Base-by-base conservation (phyloP, 352 stramenopile species). In the Globisporangium lucens region DNA sequence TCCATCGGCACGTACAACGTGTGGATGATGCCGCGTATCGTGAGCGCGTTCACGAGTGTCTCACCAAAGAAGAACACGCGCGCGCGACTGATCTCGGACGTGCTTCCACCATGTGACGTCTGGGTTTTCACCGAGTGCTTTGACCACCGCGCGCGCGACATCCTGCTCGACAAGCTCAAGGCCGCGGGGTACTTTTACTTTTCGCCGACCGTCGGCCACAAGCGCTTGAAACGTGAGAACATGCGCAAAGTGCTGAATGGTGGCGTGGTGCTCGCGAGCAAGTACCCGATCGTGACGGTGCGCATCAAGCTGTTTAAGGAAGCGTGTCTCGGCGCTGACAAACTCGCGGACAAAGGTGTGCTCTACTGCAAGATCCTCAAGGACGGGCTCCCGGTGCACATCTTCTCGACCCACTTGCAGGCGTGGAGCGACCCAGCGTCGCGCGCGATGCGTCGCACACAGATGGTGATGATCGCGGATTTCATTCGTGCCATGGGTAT, bases 51-150 rank as follows among this genome's bases (percentile, higher is more conserved):
- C 65, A 89, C 82, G 49, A 84, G 68, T 56, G 76, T 85, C 35
- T 91, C 80, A 0, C 82, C 83, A 2, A 83, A 85, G 69, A 93
- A 93, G 68, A 93, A 91, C 69, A 93, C 83, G 24, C 80, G 85
- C 38, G 83, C 85, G 59, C 76, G 82, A 35, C 72, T 91, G 30
- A 93, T 93, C 36, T 77, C 82, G 3, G 83, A 91, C 22, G 52
- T 89, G 33, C 67, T 93, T 41, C 85, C 83, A 57, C 70, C 76
- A 0, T 91, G 83, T 71, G 82, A 93, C 43, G 68, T 91, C 13
- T 91, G 82, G 82, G 74, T 91, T 9, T 87, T 93, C 66, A 91
- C 82, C 17, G 83, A 93, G 71, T 91, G 82, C 73, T 93, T 93
- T 62, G 83, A 91, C 71, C 81, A 91, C 67, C 83, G 85, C 35